Evolutionary conservation across 129 eudicot species (phyloP).

Genomic region (Tagetes erecta): DNA sequence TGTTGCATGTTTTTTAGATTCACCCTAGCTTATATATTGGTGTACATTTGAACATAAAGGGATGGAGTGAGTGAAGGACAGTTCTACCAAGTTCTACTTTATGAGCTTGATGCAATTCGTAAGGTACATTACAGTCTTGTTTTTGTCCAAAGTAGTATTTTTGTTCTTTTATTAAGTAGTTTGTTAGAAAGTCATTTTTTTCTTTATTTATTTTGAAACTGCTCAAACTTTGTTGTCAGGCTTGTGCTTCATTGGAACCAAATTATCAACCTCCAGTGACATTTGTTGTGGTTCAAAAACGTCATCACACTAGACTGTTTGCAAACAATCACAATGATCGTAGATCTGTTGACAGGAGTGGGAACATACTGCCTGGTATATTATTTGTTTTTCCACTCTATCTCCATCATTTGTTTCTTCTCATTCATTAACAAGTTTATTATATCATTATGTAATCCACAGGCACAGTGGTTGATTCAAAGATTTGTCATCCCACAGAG

Average conservation of each 20-base stretch:
- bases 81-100: conserved; percentile 81
- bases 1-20: background rate
- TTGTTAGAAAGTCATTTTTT: background rate
- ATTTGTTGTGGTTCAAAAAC: conserved; percentile 94
- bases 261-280: conserved; percentile 91
- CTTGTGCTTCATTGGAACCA: conserved; percentile 82
- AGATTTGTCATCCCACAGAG: conserved; percentile 93
- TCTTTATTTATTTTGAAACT: background rate
- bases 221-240: conserved; percentile 37
- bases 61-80: conserved; percentile 98
- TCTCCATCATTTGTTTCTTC: background rate
- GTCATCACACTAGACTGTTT: conserved; percentile 87
- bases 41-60: conserved; percentile 37
- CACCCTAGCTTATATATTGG: background rate
- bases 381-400: background rate
- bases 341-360: conserved; percentile 73
- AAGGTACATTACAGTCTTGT: conserved; percentile 40
- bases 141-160: background rate
- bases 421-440: background rate
- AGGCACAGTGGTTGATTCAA: conserved; percentile 94
- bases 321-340: conserved; percentile 76
- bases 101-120: conserved; percentile 92
- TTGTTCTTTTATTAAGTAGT: background rate
- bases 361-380: conserved; percentile 85
- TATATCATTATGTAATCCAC: conserved; percentile 7